Percentiles rank a stretch among this genome's conserved stretches.
These are phyloP conservation scores for Aspergillus quadrilineatus DNA, from an alignment of 2,329 filamentous ascomycete species.

Conservation along the genomic window DNA sequence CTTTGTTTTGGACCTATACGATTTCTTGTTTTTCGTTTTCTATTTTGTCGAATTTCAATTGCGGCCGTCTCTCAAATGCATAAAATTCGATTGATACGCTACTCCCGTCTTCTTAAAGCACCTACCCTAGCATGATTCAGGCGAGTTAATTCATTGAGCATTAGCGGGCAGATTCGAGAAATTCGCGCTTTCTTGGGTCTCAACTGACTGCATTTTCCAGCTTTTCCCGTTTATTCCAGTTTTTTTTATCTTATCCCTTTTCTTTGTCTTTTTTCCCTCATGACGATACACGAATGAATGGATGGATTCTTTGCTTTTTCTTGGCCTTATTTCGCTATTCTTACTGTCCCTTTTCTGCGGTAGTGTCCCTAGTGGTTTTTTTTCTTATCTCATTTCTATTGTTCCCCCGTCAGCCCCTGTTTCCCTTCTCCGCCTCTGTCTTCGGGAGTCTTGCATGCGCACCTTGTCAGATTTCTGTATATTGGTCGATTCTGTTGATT, in stretches of 20 bases:
- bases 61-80: not conserved
- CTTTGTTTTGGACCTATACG: not conserved
- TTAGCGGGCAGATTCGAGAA: not conserved
- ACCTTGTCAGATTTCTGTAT: constrained; percentile 24
- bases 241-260: not conserved
- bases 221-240: not conserved
- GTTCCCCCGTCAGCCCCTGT: not conserved
- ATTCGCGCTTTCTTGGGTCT: not conserved
- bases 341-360: constrained; percentile 3
- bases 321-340: not conserved
- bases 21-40: not conserved
- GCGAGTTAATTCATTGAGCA: not conserved
- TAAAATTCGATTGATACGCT: not conserved
- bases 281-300: constrained; percentile 22
- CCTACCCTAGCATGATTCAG: not conserved
- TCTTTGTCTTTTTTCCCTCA: not conserved
- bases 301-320: not conserved
- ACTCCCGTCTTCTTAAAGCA: not conserved
- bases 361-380: no score
- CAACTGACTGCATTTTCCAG: not conserved
- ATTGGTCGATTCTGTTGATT: constrained; percentile 18
- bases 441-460: constrained; percentile 12
- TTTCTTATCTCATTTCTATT: no score
- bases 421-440: not conserved
- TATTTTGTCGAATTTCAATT: not conserved